A percentile compares a stretch with the other conserved stretches of the same genome.
Evolutionary conservation across 208 protist genomes (phyloP).

Genomic region (Acanthamoeba divionensis): DNA sequence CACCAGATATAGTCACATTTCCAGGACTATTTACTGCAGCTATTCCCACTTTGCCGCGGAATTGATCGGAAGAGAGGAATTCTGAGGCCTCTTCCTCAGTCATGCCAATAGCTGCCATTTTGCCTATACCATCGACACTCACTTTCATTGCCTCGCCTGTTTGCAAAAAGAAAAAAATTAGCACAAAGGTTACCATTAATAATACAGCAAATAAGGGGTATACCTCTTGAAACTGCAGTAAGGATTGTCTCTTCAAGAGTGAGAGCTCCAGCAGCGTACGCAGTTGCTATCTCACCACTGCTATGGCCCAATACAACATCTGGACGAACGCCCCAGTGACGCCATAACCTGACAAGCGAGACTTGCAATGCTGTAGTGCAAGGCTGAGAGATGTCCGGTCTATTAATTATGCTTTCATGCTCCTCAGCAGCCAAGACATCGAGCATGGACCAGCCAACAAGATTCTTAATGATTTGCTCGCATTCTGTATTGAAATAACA

Average conservation of each 20-base stretch:
- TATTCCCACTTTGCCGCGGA: background rate
- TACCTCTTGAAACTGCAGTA: background rate
- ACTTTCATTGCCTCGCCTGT: constrained; percentile 47
- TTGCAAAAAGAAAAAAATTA: too few relatives aligned
- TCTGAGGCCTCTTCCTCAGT: background rate
- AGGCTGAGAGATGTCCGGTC: constrained; percentile 56
- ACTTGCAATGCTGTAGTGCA: constrained; percentile 51
- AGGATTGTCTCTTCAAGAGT: constrained; percentile 57
- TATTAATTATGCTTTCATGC: background rate
- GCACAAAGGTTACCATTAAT: too few relatives aligned
- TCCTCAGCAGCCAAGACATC: constrained; percentile 1
- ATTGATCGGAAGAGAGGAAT: background rate
- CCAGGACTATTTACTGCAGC: background rate
- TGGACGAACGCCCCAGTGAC: constrained; percentile 61
- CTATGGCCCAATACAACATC: constrained; percentile 65
- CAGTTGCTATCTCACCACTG: constrained; percentile 63
- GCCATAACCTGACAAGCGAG: constrained; percentile 40
- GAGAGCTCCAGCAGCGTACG: constrained; percentile 55
- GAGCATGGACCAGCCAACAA: constrained; percentile 52
- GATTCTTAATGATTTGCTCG: background rate
- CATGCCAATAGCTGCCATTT: constrained; percentile 59
- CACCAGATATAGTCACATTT: background rate
- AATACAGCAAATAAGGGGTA: too few relatives aligned
- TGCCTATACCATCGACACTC: constrained; percentile 52
- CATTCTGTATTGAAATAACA: too few relatives aligned